Base-by-base conservation (phyloP, 1,284 basidiomycete species). In the Boletus mariae region DNA sequence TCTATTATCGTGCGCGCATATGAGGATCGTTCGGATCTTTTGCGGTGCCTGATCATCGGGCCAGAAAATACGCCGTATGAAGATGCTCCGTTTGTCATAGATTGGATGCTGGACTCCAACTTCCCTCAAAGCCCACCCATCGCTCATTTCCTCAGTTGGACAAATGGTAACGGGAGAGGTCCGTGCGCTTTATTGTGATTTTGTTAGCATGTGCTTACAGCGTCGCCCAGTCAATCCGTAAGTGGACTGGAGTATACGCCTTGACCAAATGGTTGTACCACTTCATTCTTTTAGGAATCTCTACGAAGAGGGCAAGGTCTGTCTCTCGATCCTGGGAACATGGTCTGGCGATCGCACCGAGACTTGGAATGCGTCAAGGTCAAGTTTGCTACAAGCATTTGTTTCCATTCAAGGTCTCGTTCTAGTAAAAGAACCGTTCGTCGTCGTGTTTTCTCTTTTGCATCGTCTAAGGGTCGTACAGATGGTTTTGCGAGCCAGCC, bases 221-320 rank as follows among this genome's bases (percentile, higher is more conserved):
- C 48, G 20, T 43, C n/a, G 31, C n/a, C 4, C 55, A 87, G 86
- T 89, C n/a, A 89, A 90, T 65, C 86, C 87, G 84, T 87, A 68
- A 71, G 85, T 63, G n/a, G 49, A 53, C 42, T 29, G 11, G n/a
- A 47, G 7, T 13, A 44, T 29, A 8, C 35, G 34, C 17, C 15
- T 34, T 49, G 52, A 55, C 45, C 31, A 48, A 50, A 51, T 51
- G 8, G 4, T 3, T 11, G 3, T 28, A 20, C 50, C 2, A 20
- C 20, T 20, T 2, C 20, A 29, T 45, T 38, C 40, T 34, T 52
- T 40, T 57, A 88, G 85, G 26, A 97, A 98, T 71, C 73, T 97
- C 46, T 98, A 98, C 63, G 93, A 96, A 66, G 94, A 98, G 61
- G 94, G 94, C 43, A 96, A 96, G 70, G 93, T 98, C 38, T 98